Base-by-base conservation (phyloP, 371 early-diverging fungal genomes). In the Scutellospora calospora region DNA sequence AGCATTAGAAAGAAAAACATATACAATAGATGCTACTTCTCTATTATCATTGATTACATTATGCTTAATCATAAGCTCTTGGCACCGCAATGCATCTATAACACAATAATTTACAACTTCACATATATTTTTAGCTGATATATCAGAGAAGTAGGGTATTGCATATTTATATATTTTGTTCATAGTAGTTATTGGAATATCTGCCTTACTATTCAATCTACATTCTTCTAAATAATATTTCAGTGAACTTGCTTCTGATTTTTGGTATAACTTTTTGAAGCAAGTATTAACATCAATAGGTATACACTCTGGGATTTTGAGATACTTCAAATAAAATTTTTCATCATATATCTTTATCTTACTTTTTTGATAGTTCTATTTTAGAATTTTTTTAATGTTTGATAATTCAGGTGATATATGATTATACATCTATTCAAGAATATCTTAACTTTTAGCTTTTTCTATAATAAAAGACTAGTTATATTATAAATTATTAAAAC, bases 361-460 rank as follows among this genome's bases (percentile, higher is more conserved):
- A 12, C 5, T 74, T 1, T 27, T 11, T 25, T 38, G 45, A 74
- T 74, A 74, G 31, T 57, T 38, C 75, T 20, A 74, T 74, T 74
- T 74, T 74, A 11, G 57, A 76, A 74, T 74, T 54, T 74, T 5
- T 74, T 74, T 12, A 38, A 22, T 6, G 1, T 2, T n/a, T 45
- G 2, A 49, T 57, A 29, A 2, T 3, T 25, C 62, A 14, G 9
- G 29, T 29, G 63, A n/a, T 29, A 76, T 76, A 4, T 76, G 63
- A n/a, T 76, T 76, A 25, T 9, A 76, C 29, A 76, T 76, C 77
- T 25, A 76, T 76, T 76, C 29, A 45, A 76, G 77, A 63, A 76
- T 22, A 0, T 49, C 55, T 22, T 45, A 45, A 20, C 6, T 49
- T 8, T 49, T 33, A 14, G 62, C 77, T 63, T 35, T 76, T 62